These are phyloP conservation scores for Hyphopichia buzzinii DNA, from an alignment of 1,139 yeast species.

Conservation along the genomic window DNA sequence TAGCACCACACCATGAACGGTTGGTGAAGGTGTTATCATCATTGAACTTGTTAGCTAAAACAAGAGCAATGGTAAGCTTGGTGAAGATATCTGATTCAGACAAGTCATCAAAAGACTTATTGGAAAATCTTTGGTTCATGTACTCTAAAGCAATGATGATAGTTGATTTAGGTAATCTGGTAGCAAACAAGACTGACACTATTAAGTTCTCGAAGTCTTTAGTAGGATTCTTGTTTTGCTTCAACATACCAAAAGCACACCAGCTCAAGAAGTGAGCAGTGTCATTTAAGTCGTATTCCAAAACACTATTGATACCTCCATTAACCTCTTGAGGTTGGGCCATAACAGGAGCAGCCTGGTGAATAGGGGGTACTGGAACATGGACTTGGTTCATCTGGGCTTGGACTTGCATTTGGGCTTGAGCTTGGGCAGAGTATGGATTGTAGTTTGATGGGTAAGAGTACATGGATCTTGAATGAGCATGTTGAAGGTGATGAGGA, in stretches of 20 bases:
- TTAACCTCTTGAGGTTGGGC: constrained; percentile 26
- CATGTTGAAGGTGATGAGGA: constrained; percentile 9
- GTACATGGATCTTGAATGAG: constrained; percentile 12
- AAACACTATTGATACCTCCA: constrained; percentile 75
- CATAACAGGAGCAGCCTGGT: constrained; percentile 11
- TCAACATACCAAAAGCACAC: constrained; percentile 62
- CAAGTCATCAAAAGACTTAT: constrained; percentile 25
- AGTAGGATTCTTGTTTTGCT: constrained; percentile 48
- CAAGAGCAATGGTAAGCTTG: constrained; percentile 65
- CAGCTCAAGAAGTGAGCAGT: constrained; percentile 78
- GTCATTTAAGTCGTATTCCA: constrained; percentile 72
- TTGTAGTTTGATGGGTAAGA: constrained; percentile 4
- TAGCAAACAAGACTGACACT: constrained; percentile 76
- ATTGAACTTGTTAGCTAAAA: constrained; percentile 89
- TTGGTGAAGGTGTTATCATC: constrained; percentile 97
- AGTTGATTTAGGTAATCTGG: constrained; percentile 82
- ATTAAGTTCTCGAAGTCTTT: constrained; percentile 59
- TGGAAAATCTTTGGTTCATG: constrained; percentile 48
- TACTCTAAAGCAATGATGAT: constrained; percentile 77
- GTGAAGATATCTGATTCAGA: constrained; percentile 52
- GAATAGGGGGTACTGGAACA: no score
- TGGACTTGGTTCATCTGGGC: constrained; percentile 16
- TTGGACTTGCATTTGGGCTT: constrained; percentile 6
- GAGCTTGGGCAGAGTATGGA: constrained; percentile 6
- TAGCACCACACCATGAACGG: constrained; percentile 93